phyloP scores from a whole-genome alignment of 768 basidiomycete genomes.

The Russula foetens region DNA sequence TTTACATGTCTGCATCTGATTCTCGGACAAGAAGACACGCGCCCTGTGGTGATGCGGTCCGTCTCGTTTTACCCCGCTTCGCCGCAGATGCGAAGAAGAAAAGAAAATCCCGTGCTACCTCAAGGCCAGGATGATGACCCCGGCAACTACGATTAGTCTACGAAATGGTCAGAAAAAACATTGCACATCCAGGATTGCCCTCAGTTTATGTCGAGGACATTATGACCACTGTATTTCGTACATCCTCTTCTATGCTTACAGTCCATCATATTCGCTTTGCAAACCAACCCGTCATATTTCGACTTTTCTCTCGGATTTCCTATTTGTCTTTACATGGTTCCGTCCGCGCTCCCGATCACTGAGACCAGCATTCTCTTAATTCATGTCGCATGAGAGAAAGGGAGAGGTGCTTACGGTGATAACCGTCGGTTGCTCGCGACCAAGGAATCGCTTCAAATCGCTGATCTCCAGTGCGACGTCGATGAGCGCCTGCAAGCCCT shows the following conservation, averaged over 20 bases:
- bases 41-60: neutral
- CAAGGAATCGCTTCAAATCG: slow-evolving; percentile 79
- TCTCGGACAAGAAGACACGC: neutral
- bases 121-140: no score
- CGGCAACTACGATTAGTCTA: no score
- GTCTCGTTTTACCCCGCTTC: no score
- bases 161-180: no score
- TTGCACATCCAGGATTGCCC: no score
- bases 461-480: slow-evolving; percentile 86
- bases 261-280: neutral
- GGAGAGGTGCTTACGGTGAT: slow-evolving; percentile 47
- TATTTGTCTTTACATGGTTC: neutral
- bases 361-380: neutral
- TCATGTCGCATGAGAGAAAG: neutral
- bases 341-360: neutral
- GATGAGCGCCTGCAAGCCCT: slow-evolving; percentile 90
- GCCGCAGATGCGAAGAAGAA: no score
- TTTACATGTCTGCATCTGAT: neutral
- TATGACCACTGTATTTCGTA: neutral
- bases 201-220: neutral
- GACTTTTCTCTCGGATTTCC: neutral
- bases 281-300: neutral
- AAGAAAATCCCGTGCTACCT: no score
- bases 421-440: slow-evolving; percentile 87
- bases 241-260: neutral